Percentiles rank a stretch among this genome's conserved stretches.
Evolutionary conservation across 2,329 filamentous ascomycete species (phyloP).

Genomic region (Claviceps africana): DNA sequence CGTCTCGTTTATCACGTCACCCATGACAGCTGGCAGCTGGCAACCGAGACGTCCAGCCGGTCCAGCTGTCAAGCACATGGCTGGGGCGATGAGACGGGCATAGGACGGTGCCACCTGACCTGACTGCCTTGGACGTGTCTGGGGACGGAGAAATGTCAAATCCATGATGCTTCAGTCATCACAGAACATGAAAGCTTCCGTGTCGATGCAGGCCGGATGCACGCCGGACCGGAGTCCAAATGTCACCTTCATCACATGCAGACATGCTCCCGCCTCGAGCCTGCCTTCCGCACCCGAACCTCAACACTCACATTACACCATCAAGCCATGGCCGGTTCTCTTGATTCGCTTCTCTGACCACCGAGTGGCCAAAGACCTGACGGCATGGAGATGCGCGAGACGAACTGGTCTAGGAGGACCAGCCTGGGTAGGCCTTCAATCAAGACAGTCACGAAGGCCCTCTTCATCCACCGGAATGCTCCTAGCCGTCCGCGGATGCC

Average conservation of each 20-base stretch:
- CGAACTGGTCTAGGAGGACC: background rate
- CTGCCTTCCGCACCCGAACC: background rate
- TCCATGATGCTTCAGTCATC: no score
- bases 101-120: background rate
- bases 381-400: background rate
- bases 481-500: slow-evolving; percentile 4
- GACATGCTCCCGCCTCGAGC: no score
- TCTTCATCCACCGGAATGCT: slow-evolving; percentile 1
- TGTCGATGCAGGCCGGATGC: background rate
- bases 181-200: no score
- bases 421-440: background rate
- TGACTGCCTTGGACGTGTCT: background rate
- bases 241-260: no score
- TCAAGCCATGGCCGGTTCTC: background rate
- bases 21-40: slow-evolving; percentile 3
- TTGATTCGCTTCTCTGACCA: background rate
- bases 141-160: no score
- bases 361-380: background rate
- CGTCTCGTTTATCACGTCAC: background rate
- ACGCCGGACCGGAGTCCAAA: background rate
- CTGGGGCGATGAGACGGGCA: background rate
- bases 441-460: background rate
- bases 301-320: no score
- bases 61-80: slow-evolving; percentile 1
- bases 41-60: background rate